Evolutionary conservation across 441 rosid genomes (phyloP), one percentile per base, ranked within the genome.

Genomic region (Viola pubescens): DNA sequence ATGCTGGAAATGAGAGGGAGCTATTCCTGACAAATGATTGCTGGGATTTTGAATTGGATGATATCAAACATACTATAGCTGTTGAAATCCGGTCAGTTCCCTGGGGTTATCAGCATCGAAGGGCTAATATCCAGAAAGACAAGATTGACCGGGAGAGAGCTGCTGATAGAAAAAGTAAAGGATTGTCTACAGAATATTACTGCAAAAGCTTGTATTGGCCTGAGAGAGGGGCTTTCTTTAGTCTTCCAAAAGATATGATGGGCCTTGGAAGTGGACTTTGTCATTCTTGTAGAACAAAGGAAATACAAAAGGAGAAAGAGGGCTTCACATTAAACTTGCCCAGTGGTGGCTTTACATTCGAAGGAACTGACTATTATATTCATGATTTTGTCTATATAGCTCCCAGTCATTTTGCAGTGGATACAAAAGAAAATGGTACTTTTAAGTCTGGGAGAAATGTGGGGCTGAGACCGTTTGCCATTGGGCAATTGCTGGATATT

Each of bases 151-250:
- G 81, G 58, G 83, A 65, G 40, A 83, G 76, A 69, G 91, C 91
- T 6, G 80, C 84, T 61, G 94, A 86, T 48, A 78, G 92, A 63
- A 83, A 86, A 73, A 79, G 9, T 9, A 86, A 83, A 75, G 90
- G 81, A 37, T 52, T 88, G 75, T 86, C 80, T 0, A 61, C 56
- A 16, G 97, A 91, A 48, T 88, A 79, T 69, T 86, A 75, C 75
- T 88, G 97, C 72, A 88, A 78, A 75, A 77, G 90, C 72, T 62
- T 86, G 66, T 91, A 91, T 53, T 79, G 79, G 63, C 92, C 94
- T 13, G 87, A 91, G 69, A 81, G 69, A 66, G 97, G 97, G 44
- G 96, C 91, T 34, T 91, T 91, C 81, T 79, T 83, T 52, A 67
- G 81, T 62, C 83, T 91, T 70, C 81, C 88, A 10, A 7, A 26